These are phyloP conservation scores for Pseudonitzschia delicatissima DNA, from an alignment of 108 stramenopile genomes.

Conservation along the genomic window DNA sequence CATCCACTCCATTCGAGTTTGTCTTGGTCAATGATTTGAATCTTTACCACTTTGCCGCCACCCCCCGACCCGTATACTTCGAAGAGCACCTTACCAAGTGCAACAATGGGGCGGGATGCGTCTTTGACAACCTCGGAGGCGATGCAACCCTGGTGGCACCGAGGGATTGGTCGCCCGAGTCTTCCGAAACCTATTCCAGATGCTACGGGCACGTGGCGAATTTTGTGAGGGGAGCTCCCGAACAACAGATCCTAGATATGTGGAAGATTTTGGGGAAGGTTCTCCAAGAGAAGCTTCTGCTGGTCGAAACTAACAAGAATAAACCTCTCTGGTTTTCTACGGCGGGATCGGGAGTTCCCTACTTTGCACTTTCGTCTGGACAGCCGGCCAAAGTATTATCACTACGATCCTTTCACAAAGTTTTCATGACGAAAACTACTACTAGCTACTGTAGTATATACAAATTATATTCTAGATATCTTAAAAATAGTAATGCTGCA, in stretches of 20 bases:
- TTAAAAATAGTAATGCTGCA: no score
- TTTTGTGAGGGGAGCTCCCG: constrained; percentile 54
- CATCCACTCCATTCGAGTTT: constrained; percentile 57
- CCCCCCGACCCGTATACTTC: constrained; percentile 52
- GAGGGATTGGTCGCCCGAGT: constrained; percentile 13
- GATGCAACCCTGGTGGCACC: constrained; percentile 60
- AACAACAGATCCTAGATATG: constrained; percentile 37
- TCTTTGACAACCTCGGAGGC: constrained; percentile 62
- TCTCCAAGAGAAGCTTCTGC: constrained; percentile 27
- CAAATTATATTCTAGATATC: no score
- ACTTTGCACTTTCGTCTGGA: constrained; percentile 85
- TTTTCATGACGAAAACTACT: not conserved
- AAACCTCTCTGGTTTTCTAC: constrained; percentile 72
- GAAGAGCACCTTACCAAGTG: constrained; percentile 33
- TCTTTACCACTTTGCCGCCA: constrained; percentile 46
- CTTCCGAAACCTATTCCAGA: not conserved
- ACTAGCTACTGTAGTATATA: no score
- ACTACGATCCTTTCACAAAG: constrained; percentile 45
- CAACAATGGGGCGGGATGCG: constrained; percentile 21
- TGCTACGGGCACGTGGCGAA: constrained; percentile 56
- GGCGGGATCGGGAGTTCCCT: constrained; percentile 74
- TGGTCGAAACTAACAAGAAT: not conserved
- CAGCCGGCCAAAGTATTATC: constrained; percentile 79
- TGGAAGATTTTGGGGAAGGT: constrained; percentile 48
- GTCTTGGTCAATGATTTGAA: constrained; percentile 48